phyloP scores from a whole-genome alignment of 1,284 basidiomycete genomes.

The Sanghuangporus weigelae region DNA sequence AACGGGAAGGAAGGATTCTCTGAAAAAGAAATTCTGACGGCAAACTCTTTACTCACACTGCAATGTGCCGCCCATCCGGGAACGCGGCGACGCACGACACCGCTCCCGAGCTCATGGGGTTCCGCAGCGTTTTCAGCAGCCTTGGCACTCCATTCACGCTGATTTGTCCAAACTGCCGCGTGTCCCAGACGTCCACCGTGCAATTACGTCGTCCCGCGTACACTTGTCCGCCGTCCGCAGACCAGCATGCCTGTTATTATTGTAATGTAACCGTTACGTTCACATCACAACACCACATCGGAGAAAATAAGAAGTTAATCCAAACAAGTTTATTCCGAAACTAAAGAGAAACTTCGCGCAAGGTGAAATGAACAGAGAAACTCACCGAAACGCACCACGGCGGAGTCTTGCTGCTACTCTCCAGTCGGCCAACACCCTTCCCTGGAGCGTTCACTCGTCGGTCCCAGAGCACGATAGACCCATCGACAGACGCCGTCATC shows the following conservation, averaged over 20 bases:
- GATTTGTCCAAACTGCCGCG: slow-evolving; percentile 64
- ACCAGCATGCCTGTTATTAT: slow-evolving; percentile 82
- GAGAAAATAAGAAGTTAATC: not conserved
- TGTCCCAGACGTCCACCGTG: slow-evolving; percentile 92
- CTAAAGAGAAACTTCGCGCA: not conserved
- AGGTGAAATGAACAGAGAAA: not conserved
- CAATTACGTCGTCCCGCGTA: slow-evolving; percentile 92
- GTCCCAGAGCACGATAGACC: slow-evolving; percentile 92
- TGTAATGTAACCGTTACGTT: not conserved
- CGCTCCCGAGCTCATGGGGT: slow-evolving; percentile 86
- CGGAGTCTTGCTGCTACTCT: slow-evolving; percentile 86
- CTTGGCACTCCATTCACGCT: slow-evolving; percentile 55
- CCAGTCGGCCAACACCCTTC: slow-evolving; percentile 75
- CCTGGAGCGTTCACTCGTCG: slow-evolving; percentile 62
- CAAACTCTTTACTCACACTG: slow-evolving; percentile 54
- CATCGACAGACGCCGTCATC: slow-evolving; percentile 88
- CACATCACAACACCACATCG: not conserved
- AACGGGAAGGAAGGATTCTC: slow-evolving; percentile 17
- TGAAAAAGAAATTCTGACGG: slow-evolving; percentile 1
- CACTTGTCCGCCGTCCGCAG: slow-evolving; percentile 80
- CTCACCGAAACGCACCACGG: slow-evolving; percentile 91
- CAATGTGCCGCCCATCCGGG: slow-evolving; percentile 87
- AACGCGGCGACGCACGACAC: slow-evolving; percentile 89
- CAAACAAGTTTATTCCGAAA: not conserved
- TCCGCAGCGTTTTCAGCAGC: slow-evolving; percentile 75